Evolutionary conservation across 352 stramenopile species (phyloP), one percentile per base, ranked within the genome.

Genomic region (Phytopythium litorale): DNA sequence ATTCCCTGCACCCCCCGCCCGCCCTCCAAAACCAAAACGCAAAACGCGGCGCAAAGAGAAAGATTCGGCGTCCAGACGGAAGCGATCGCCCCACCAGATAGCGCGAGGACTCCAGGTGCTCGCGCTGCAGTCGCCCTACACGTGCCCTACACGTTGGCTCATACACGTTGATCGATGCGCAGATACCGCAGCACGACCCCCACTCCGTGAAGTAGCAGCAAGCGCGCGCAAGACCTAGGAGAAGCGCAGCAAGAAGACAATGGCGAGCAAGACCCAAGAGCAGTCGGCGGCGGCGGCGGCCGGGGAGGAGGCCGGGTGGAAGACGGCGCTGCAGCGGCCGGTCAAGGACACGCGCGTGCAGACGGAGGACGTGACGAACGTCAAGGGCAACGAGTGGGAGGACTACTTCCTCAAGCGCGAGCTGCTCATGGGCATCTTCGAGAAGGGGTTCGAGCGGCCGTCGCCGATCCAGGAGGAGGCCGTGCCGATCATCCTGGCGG

Each of bases 401-500:
- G 97, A 99, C 75, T 99, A 99, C 75, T 99, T 99, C 68, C 85
- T 99, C 58, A 99, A 99, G 81, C 86, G 96, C 56, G 97, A 99
- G 66, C 83, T 99, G 56, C 78, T 99, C 28, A 99, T 99, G 96
- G 98, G 97, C 57, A 99, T 99, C 75, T 99, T 99, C 65, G 97
- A 99, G 70, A 99, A 99, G 72, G 98, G 97, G 25, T 99, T 99
- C 73, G 98, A 99, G 71, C 97, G 97, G 40, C 98, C 98, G 37
- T 99, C 94, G 35, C 97, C 98, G 16, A 99, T 99, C 67, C 98
- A 99, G 70, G 97, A 99, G 78, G 96, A 99, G 71, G 97, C 97
- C 16, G 99, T 99, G 62, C 98, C 98, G 19, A 99, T 99, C 66
- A 98, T 99, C 58, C 71, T 99, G 19, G 94, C 98, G 9, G 98